Evolutionary conservation across 495 filamentous ascomycete species (phyloP), one percentile per base, ranked within the genome.

Genomic region (Bacidia rubella): DNA sequence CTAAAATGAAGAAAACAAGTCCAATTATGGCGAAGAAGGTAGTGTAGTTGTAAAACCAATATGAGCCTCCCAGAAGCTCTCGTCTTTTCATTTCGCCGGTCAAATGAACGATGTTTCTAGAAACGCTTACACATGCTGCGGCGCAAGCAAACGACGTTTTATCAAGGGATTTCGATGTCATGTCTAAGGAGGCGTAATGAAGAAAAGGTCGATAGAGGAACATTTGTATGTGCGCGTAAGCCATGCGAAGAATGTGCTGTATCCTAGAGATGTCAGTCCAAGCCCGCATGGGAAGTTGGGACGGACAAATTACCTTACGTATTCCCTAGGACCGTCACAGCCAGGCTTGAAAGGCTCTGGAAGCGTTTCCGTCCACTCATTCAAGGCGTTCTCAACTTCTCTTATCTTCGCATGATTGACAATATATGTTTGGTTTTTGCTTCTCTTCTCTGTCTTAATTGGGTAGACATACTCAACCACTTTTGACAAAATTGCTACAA

Each of bases 31-130:
- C 83, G 64, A 95, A 97, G 68, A 95, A 97, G 12, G 87, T 86
- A 2, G 92, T 94, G 58, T 96, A 97, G 69, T 95, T 87, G 45
- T 84, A 85, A 59, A 95, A 96, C 92, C 92, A 98, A 68, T 90
- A 95, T 0, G 89, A 86, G 0, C 92, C 92, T 59, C 86, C 85
- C 21, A 98, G 75, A 11, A 93, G 72, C 0, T 81, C 82, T 57
- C 81, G 75, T 60, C 81, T 84, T 55, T 90, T 87, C 80, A 97
- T 96, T 57, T 92, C 85, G 24, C 79, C 79, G 2, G 85, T 86
- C 53, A 95, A 92, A 64, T 95, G 90, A 29, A 97, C 79, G 52
- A 98, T 92, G 60, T 95, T 97, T 23, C 92, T 80, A 19, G 89
- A 89, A 1, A 95, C 87, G 59, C 81, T 86, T 49, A 98, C 83